Evolutionary conservation across 108 stramenopile genomes (phyloP).

Genomic region (Stephanodiscus triporus): DNA sequence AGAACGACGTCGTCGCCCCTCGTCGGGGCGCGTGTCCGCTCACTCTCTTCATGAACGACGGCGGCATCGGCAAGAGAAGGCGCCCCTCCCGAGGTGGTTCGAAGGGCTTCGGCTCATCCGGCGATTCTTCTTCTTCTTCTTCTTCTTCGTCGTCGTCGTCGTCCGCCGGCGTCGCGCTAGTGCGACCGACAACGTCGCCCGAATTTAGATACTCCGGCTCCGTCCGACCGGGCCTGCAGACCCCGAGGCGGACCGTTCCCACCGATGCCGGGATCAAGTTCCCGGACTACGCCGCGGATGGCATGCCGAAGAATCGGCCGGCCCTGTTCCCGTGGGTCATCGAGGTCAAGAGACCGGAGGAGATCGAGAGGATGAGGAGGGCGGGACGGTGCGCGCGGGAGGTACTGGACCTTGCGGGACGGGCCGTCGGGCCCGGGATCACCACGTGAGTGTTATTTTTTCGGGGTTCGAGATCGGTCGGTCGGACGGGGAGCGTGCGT

Average conservation of each 20-base stretch:
- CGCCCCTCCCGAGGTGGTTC: slow-evolving; percentile 3
- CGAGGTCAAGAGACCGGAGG: slow-evolving; percentile 86
- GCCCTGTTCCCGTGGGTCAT: slow-evolving; percentile 78
- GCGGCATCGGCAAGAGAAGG: too few species aligned
- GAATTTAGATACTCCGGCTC: slow-evolving; percentile 78
- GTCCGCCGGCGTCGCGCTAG: slow-evolving; percentile 3
- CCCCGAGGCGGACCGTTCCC: slow-evolving; percentile 65
- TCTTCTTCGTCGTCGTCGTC: background rate
- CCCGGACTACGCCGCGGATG: slow-evolving; percentile 86
- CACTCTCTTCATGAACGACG: too few species aligned
- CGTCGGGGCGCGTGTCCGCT: too few species aligned
- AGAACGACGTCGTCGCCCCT: slow-evolving; percentile 35
- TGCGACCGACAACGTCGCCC: slow-evolving; percentile 26
- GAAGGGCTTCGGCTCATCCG: slow-evolving; percentile 19
- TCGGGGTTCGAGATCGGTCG: too few species aligned
- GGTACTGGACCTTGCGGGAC: slow-evolving; percentile 92
- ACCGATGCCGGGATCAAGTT: slow-evolving; percentile 50
- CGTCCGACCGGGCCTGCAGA: slow-evolving; percentile 70
- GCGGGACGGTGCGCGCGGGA: slow-evolving; percentile 88
- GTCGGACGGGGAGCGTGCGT: too few species aligned
- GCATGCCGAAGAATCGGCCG: slow-evolving; percentile 60
- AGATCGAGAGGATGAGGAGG: slow-evolving; percentile 92
- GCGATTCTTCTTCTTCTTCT: background rate
- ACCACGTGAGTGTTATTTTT: slow-evolving; percentile 51
- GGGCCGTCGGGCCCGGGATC: slow-evolving; percentile 79